Percentiles rank a stretch among this genome's conserved stretches.
These are phyloP conservation scores for Brassica balearica DNA, from an alignment of 441 rosid genomes.

Conservation along the genomic window DNA sequence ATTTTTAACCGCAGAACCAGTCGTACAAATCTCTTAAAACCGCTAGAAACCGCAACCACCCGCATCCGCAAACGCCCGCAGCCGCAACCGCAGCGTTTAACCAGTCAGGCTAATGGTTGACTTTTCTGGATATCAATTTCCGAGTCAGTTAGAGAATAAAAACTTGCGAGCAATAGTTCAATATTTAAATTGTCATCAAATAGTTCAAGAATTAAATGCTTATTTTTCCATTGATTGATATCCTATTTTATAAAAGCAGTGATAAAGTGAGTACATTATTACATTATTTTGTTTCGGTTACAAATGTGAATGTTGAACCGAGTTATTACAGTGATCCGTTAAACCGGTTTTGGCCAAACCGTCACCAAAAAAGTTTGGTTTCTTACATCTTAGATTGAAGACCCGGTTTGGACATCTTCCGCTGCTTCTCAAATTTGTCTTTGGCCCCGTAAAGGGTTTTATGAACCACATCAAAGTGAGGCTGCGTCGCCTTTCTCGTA, in stretches of 20 bases:
- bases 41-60: no score
- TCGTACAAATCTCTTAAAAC: no score
- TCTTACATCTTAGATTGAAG: conserved; percentile 54
- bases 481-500: conserved; percentile 70
- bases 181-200: no score
- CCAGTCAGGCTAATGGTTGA: no score
- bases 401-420: conserved; percentile 41
- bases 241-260: not conserved
- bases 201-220: no score
- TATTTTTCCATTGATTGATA: not conserved
- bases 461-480: conserved; percentile 85
- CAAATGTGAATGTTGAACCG: not conserved
- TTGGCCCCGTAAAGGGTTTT: conserved; percentile 57
- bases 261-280: not conserved
- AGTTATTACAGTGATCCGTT: not conserved
- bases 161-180: no score
- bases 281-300: not conserved
- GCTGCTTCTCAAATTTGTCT: conserved; percentile 50
- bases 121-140: no score
- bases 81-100: no score
- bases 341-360: not conserved
- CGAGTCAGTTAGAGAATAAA: no score
- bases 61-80: no score
- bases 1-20: no score
- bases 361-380: not conserved